Base-by-base conservation (phyloP, 768 basidiomycete species). In the Serendipita sp. region DNA sequence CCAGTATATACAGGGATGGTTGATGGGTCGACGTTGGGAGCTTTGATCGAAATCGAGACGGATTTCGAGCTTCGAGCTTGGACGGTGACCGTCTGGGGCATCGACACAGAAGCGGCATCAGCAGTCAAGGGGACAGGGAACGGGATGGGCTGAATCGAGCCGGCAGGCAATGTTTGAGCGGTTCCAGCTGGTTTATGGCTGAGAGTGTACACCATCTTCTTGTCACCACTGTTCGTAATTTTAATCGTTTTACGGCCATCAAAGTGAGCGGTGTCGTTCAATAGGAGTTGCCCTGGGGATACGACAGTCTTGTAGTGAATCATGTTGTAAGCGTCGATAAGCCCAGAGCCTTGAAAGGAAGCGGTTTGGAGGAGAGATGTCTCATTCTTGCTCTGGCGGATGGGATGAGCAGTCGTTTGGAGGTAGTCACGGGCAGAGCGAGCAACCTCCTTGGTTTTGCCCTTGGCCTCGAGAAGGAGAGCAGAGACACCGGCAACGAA, bases 181-280 rank as follows among this genome's bases (percentile, higher is more conserved):
- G 74, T 75, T 10, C 70, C 71, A 8, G 73, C 74, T 3, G 72
- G 69, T 10, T 70, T 64, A 60, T 74, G 69, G 3, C 67, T 67
- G 30, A 75, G 52, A 30, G 66, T 69, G 68, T 70, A 75, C 11
- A 35, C 48, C 23, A 34, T n/a, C 36, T 56, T 60, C 54, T 65
- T 65, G 18, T 56, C n/a, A 18, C 65, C 51, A 36, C 7, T 65
- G 65, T 65, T 65, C 38, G 23, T 58, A 41, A 65, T 60, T 28
- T 54, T 56, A 41, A 65, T 58, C 41, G 54, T 58, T 36, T 65
- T 44, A 45, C 34, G 63, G 0, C 60, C 63, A 7, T 67, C 45
- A 64, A 72, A 69, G 69, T 73, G 66, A 35, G 70, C 71, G 2
- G 77, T 77, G 67, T 78, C 78, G 69, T 79, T 79, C 35, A 78